Base-by-base conservation (phyloP, 2,329 filamentous ascomycete species). In the Akanthomyces lecanii region DNA sequence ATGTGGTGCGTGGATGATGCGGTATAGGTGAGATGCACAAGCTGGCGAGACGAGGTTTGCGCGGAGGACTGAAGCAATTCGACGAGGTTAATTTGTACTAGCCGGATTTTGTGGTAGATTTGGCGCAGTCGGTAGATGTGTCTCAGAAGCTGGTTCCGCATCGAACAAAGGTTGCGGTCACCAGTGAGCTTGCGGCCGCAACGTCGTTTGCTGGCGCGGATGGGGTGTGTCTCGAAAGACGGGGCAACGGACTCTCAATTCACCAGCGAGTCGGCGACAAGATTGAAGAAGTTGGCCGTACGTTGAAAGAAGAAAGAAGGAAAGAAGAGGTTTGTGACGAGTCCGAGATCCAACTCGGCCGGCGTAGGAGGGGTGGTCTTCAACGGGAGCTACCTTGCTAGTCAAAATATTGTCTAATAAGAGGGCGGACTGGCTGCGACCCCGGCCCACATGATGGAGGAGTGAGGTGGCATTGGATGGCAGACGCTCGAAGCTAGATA, bases 381-480 rank as follows among this genome's bases (percentile, higher is more conserved):
- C 51, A 40, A 54, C 51, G 51, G 51, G 36, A n/a, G 21, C 33
- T 23, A 40, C n/a, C 30, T 5, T 23, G 21, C 14, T 48, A 3
- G 21, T 30, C n/a, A 36, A 36, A 36, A 4, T 11, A 36, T 33
- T 55, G 36, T 12, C 40, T 28, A 23, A 42, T 28, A 23, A 42
- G 52, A 7, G 30, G 16, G 36, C 14, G 8, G n/a, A 38, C n/a
- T 25, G 42, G 6, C 30, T 51, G 38, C 54, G 25, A 57, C 48
- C 18, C 38, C 33, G 48, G 58, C 48, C 58, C 58, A 61, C 58
- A 61, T 61, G 58, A 61, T 40, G 45, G 48, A 45, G 48, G 58
- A 44, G 58, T n/a, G 48, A 61, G 38, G 58, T 53, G 48, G 58
- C 45, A 61, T 61, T 61, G 58, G 58, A 42, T 30, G 48, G 28